phyloP scores from a whole-genome alignment of 2,329 filamentous ascomycete genomes.

The Penicillium sp. region DNA sequence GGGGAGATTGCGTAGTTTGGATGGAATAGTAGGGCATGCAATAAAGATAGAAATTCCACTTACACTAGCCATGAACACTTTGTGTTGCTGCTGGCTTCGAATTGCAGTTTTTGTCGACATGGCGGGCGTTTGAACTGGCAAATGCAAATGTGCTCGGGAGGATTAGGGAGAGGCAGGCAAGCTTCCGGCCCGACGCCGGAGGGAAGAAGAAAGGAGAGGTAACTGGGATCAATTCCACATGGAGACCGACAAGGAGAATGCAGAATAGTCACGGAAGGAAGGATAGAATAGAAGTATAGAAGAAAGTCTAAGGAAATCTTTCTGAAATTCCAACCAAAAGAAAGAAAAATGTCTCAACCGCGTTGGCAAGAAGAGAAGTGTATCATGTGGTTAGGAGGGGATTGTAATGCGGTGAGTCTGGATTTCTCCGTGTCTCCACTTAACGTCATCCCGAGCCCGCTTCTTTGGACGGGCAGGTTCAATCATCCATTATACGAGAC shows the following conservation, averaged over 20 bases:
- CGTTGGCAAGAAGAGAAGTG: background rate
- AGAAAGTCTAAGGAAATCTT: background rate
- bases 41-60: slow-evolving; percentile 13
- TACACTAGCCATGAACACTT: slow-evolving; percentile 29
- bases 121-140: slow-evolving; percentile 7
- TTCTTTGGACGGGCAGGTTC: background rate
- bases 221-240: slow-evolving; percentile 14
- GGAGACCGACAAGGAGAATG: background rate
- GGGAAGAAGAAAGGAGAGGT: slow-evolving; percentile 3
- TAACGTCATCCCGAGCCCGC: slow-evolving; percentile 27
- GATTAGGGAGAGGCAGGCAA: slow-evolving; percentile 21
- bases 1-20: background rate
- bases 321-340: slow-evolving; percentile 4
- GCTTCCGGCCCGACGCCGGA: slow-evolving; percentile 21
- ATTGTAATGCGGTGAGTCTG: slow-evolving; percentile 28
- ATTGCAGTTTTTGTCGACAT: slow-evolving; percentile 26
- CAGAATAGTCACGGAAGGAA: slow-evolving; percentile 2
- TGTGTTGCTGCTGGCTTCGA: slow-evolving; percentile 25
- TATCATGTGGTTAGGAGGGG: background rate
- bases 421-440: slow-evolving; percentile 27
- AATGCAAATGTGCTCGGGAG: slow-evolving; percentile 19
- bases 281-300: background rate
- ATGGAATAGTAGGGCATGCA: background rate
- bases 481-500: background rate
- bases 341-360: slow-evolving; percentile 2